Evolutionary conservation across 805 yeast species (phyloP).

Genomic region (Nakazawaea siamensis): DNA sequence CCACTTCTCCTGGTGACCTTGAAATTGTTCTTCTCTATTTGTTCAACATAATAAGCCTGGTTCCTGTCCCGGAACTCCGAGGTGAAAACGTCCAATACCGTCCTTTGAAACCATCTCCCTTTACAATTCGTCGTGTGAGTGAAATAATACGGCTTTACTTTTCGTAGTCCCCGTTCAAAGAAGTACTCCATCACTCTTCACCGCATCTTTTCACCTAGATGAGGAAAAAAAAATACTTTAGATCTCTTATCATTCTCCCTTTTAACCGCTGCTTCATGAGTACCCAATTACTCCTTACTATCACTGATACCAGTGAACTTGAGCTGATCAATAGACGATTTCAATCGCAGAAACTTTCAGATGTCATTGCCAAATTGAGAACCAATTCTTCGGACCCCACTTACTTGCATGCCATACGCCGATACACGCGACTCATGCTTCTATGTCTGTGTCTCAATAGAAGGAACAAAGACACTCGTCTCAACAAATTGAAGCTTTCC

Average conservation of each 20-base stretch:
- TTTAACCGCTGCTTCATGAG: neutral
- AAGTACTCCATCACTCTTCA: constrained; percentile 12
- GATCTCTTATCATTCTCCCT: too few relatives aligned
- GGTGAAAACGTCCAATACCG: constrained; percentile 28
- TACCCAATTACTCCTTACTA: too few relatives aligned
- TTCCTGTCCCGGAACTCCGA: constrained; percentile 28
- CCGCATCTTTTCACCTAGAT: too few relatives aligned
- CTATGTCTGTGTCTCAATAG: neutral
- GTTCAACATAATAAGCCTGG: constrained; percentile 15
- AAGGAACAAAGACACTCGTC: neutral
- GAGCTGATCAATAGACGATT: neutral
- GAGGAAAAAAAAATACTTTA: neutral
- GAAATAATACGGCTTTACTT: constrained; percentile 32
- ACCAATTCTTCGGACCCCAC: too few relatives aligned
- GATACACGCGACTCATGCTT: neutral
- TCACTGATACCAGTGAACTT: neutral
- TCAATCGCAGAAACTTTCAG: neutral
- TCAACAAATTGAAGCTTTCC: constrained; percentile 1
- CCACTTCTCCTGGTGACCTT: constrained; percentile 2
- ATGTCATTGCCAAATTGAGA: neutral
- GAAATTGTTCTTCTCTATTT: constrained; percentile 11
- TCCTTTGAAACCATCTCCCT: constrained; percentile 34
- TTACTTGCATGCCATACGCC: neutral
- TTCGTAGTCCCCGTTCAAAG: constrained; percentile 25
- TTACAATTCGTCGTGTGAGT: constrained; percentile 28